These are phyloP conservation scores for Metschnikowia rubicola DNA, from an alignment of 805 yeast genomes.

Conservation along the genomic window DNA sequence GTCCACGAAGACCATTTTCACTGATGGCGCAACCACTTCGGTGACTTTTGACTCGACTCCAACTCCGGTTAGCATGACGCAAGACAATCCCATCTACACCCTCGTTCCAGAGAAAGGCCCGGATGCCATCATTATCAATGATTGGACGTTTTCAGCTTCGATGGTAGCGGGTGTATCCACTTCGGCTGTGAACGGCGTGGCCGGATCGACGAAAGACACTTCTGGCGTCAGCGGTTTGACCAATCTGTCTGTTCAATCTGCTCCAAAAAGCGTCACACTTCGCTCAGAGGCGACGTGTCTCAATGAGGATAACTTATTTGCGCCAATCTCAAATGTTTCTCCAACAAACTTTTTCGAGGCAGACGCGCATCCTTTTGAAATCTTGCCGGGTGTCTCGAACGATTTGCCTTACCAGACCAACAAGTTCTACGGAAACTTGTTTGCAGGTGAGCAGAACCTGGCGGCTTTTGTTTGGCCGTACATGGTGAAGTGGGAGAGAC, in stretches of 20 bases:
- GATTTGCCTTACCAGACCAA: slow-evolving; percentile 59
- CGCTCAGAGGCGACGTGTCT: background rate
- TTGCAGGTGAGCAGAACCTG: slow-evolving; percentile 51
- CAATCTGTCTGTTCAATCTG: too few species aligned
- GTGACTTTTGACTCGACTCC: background rate
- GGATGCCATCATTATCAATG: background rate
- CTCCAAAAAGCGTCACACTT: too few species aligned
- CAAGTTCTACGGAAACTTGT: slow-evolving; percentile 68
- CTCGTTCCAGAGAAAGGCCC: background rate
- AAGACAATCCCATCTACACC: background rate
- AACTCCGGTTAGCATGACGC: background rate
- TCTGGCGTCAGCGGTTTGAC: too few species aligned
- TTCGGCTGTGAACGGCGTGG: too few species aligned
- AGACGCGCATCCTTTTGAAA: slow-evolving; percentile 40
- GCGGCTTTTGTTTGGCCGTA: slow-evolving; percentile 68
- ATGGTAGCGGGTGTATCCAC: background rate
- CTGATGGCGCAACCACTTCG: background rate
- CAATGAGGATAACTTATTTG: slow-evolving; percentile 37
- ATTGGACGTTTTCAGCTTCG: background rate
- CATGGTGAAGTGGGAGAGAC: slow-evolving; percentile 52
- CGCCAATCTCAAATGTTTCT: slow-evolving; percentile 40
- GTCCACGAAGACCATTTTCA: slow-evolving; percentile 1
- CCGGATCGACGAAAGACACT: too few species aligned
- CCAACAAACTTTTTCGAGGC: slow-evolving; percentile 48
- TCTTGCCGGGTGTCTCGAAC: slow-evolving; percentile 47